Evolutionary conservation across 2,329 filamentous ascomycete genomes (phyloP).

Genomic region (Fonsecaea monophora): DNA sequence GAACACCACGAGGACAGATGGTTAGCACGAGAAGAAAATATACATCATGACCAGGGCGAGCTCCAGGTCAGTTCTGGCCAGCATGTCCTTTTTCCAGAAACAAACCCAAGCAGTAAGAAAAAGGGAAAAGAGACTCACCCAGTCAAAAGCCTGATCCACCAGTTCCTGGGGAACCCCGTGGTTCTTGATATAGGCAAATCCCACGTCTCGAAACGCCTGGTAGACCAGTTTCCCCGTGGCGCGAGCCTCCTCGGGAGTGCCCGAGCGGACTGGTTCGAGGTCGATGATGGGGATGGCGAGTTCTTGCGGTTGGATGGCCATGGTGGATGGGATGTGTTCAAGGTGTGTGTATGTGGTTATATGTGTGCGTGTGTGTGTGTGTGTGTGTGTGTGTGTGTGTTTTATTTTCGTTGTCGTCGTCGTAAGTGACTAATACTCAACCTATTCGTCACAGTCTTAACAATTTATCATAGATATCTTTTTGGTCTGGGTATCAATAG

Average conservation of each 20-base stretch:
- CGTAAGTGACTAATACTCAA: too few relatives aligned
- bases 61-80: neutral
- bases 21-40: neutral
- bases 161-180: slow-evolving; percentile 45
- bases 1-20: too few relatives aligned
- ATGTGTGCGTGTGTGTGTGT: too few relatives aligned
- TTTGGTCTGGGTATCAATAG: too few relatives aligned
- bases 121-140: slow-evolving; percentile 25
- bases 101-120: too few relatives aligned
- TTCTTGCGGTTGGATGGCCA: slow-evolving; percentile 29
- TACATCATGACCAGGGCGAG: neutral
- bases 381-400: too few relatives aligned
- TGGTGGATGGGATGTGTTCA: neutral
- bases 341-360: too few relatives aligned
- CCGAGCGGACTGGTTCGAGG: slow-evolving; percentile 46
- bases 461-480: too few relatives aligned
- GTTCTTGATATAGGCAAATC: slow-evolving; percentile 53
- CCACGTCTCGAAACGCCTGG: slow-evolving; percentile 47
- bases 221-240: slow-evolving; percentile 44
- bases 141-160: slow-evolving; percentile 35
- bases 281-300: slow-evolving; percentile 50
- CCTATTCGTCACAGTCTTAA: neutral
- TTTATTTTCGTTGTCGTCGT: too few relatives aligned
- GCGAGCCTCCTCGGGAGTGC: slow-evolving; percentile 42
- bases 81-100: too few relatives aligned